Base-by-base conservation (phyloP, 2,329 filamentous ascomycete genomes). In the Uncinocarpus reesii region DNA sequence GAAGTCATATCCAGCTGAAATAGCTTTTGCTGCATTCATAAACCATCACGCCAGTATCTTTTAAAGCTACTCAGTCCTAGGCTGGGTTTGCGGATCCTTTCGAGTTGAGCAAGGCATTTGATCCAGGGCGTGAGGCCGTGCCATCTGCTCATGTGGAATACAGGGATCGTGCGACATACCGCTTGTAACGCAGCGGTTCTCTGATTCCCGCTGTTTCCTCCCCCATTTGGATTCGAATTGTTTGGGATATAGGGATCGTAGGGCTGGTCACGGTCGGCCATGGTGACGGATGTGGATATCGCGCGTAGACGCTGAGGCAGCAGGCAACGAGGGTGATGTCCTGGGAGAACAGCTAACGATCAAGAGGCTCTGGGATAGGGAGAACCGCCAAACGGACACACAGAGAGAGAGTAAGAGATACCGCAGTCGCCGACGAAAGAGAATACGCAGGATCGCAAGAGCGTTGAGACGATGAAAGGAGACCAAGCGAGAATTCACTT, bases 211-310 rank as follows among this genome's bases (percentile, higher is more conserved):
- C 57, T 54, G 57, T 66, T 77, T 74, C 65, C 77, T 68, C 66
- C 65, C 69, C 77, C 56, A 67, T 74, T 56, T 63, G 53, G 61
- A 69, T 65, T 70, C 66, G 70, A 67, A 68, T 80, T 80, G 65
- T 78, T 79, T 63, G 86, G 86, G 68, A 90, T 89, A 72, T 92
- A 93, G 55, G 86, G 86, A 71, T 93, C 86, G 70, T 93, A 93
- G 58, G 86, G 86, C 60, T 74, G 71, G 62, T 79, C 72, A 58
- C 70, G 71, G 62, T 72, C 73, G 65, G 74, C 72, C 76, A 79
- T 79, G 60, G 60, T 68, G 59, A 52, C 1, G 13, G 45, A 8
- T 24, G 28, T 32, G 10, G 26, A 38, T 7, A n/a, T 20, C 8
- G 42, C 7, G 20, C 7, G 32, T 37, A 31, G 21, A 37, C 16